Evolutionary conservation across 208 protist species (phyloP), one percentile per base, ranked within the genome.

Genomic region (Crithidia fasciculata): DNA sequence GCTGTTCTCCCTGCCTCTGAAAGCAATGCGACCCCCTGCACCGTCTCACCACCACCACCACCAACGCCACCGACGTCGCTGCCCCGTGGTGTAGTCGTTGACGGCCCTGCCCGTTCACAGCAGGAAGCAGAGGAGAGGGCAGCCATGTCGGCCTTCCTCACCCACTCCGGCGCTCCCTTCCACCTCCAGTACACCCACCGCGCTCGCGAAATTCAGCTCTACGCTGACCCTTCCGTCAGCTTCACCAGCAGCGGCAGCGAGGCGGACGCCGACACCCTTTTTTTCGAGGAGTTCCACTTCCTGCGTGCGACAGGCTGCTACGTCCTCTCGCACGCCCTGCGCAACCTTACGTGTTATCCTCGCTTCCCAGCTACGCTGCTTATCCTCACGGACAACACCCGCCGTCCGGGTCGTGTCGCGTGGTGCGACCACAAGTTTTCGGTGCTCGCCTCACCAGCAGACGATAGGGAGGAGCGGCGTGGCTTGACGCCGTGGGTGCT

Each of bases 401-500:
- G 56, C 36, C 83, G 91, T 0, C 87, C 84, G 0, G 91, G 91
- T 8, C 56, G 70, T 15, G 70, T 82, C 28, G 69, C 67, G 60
- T 96, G 91, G 91, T 67, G 74, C 10, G 55, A 78, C 19, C 79
- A 94, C 78, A 73, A 80, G 52, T 86, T 83, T 55, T 81, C 76
- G 7, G 49, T 88, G 6, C 59, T 78, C 1, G 58, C 73, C 6
- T 76, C 47, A 36, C 49, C 64, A 10, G 59, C 60, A n/a, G 85
- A 78, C 43, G 82, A 87, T 44, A 49, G 50, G 0, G 76, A 67
- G 12, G 74, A 60, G 53, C 84, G 83, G 36, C 67, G 59, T 8
- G 88, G 86, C 16, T 44, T 91, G 16, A 77, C 68, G 37, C 83
- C 89, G 66, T 95, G 89, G 90, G 88, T 93, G 59, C 66, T 96